Percentiles rank a stretch among this genome's conserved stretches.
Evolutionary conservation across 805 yeast species (phyloP).

Genomic region (Saccharomycopsis fibuligera): DNA sequence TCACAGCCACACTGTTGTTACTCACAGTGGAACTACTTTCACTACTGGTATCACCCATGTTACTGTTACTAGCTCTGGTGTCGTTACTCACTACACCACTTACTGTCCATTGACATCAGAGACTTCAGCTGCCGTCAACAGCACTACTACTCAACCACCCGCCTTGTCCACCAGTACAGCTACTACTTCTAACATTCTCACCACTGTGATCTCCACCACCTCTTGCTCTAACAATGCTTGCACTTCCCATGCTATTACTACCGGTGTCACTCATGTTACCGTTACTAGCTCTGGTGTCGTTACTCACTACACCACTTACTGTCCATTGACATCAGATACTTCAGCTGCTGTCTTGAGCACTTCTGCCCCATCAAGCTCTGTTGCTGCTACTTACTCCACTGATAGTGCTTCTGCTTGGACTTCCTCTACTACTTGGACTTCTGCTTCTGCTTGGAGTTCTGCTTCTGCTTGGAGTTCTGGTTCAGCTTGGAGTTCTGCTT

Average conservation of each 20-base stretch:
- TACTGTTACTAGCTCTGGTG: conserved; percentile 19
- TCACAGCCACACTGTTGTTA: neutral
- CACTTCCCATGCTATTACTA: conserved; percentile 16
- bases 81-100: conserved; percentile 23
- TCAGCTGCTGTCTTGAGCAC: neutral
- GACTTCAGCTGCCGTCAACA: neutral
- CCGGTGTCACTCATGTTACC: conserved; percentile 21
- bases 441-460: neutral
- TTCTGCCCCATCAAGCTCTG: conserved; percentile 1
- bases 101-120: conserved; percentile 1
- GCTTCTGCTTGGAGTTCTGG: neutral
- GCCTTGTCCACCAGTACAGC: neutral
- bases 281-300: conserved; percentile 20
- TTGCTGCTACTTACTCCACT: conserved; percentile 4
- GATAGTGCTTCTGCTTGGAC: neutral
- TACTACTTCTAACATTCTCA: conserved; percentile 13
- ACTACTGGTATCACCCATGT: conserved; percentile 15
- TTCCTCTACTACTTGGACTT: neutral
- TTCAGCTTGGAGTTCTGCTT: neutral
- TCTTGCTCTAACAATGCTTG: conserved; percentile 24
- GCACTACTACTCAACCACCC: neutral
- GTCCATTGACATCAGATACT: conserved; percentile 21
- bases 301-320: conserved; percentile 24
- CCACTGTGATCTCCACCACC: conserved; percentile 19
- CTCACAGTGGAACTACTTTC: neutral